Percentiles rank a stretch among this genome's conserved stretches.
Evolutionary conservation across 306 rosid genomes (phyloP).

Genomic region (Chamaecrista fasciculata): DNA sequence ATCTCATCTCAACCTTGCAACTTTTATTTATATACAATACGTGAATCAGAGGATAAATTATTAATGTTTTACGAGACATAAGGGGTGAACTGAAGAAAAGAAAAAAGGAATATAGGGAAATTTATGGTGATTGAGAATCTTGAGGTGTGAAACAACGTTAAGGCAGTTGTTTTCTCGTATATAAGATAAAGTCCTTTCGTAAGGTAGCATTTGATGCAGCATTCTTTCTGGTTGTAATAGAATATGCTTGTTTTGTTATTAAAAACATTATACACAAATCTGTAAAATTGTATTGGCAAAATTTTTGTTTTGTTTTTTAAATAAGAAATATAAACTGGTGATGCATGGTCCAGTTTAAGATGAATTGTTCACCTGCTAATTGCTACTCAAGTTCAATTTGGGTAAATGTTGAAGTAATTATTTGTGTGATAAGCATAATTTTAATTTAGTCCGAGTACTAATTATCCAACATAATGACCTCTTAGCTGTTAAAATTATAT

Average conservation of each 20-base stretch:
- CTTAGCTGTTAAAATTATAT: background rate
- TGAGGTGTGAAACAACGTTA: conserved; percentile 5
- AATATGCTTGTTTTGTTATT: conserved; percentile 15
- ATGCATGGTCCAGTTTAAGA: background rate
- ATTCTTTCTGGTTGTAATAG: conserved; percentile 4
- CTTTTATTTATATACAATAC: no score
- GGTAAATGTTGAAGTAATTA: background rate
- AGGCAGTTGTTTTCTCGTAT: conserved; percentile 32
- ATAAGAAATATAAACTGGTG: background rate
- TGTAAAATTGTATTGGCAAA: no score
- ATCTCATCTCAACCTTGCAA: conserved; percentile 34
- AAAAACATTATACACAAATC: conserved; percentile 6
- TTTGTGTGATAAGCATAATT: background rate
- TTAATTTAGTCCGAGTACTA: background rate
- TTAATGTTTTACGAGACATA: conserved; percentile 8
- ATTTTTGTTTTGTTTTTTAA: no score
- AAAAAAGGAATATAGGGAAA: background rate
- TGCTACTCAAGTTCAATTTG: no score
- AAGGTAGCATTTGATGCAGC: conserved; percentile 18
- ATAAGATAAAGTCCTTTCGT: conserved; percentile 22
- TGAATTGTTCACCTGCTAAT: no score
- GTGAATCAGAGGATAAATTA: conserved; percentile 10
- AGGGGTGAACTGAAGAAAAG: background rate
- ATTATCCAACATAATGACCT: background rate
- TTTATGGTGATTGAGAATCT: conserved; percentile 20